Conservation (phyloP, 352 stramenopile genomes). For the Globisporangium cystogenes region DNA sequence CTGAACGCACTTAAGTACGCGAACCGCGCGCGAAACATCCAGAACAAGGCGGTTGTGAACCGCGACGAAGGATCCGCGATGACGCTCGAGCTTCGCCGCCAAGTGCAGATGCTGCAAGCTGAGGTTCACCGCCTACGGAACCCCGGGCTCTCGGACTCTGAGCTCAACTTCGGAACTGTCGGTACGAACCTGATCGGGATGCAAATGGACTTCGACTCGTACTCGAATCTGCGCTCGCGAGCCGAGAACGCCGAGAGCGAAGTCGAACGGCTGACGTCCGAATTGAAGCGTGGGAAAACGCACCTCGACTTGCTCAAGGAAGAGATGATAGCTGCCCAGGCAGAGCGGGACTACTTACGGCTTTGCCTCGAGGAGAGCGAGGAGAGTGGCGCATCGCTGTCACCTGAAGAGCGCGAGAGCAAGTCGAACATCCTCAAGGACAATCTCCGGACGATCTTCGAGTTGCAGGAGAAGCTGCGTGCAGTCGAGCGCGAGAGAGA, state of each 20-base stretch:
- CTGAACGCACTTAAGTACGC: conserved; percentile 91
- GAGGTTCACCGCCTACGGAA: conserved; percentile 81
- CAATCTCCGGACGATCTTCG: conserved; percentile 72
- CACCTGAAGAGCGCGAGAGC: conserved; percentile 36
- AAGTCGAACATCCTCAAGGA: conserved; percentile 71
- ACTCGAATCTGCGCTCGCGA: conserved; percentile 56
- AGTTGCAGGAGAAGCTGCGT: conserved; percentile 77
- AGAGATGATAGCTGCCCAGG: conserved; percentile 83
- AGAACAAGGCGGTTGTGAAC: conserved; percentile 87
- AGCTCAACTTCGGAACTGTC: conserved; percentile 60
- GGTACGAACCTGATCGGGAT: conserved; percentile 61
- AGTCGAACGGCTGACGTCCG: conserved; percentile 58
- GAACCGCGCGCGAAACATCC: conserved; percentile 88
- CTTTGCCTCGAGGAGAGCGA: conserved; percentile 59
- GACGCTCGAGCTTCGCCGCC: conserved; percentile 65
- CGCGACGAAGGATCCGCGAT: conserved; percentile 72
- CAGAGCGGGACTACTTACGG: conserved; percentile 72
- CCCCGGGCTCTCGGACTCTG: conserved; percentile 71
- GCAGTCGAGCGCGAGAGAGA: conserved; percentile 59
- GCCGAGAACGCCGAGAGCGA: conserved; percentile 81
- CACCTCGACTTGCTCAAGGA: conserved; percentile 80
- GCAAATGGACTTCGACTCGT: conserved; percentile 72
- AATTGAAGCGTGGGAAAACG: conserved; percentile 73
- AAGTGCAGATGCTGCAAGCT: conserved; percentile 77
- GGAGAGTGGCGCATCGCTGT: conserved; percentile 10